Conservation (phyloP, 768 basidiomycete genomes). For the Rhodotorula babjevae region DNA sequence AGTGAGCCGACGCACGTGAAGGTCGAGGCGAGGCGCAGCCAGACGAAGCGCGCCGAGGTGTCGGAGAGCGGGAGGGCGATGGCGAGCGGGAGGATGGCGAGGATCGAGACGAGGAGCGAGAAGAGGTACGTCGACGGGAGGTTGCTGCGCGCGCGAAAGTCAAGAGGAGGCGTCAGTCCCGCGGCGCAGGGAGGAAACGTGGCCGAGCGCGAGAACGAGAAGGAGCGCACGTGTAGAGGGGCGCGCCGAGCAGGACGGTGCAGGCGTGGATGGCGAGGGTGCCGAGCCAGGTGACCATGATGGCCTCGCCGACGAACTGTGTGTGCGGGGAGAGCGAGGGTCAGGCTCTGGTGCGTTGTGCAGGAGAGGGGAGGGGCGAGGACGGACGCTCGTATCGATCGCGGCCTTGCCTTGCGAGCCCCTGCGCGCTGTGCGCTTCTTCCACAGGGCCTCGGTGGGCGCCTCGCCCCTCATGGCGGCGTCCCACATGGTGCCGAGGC, state of each 20-base stretch:
- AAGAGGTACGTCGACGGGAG: slow-evolving; percentile 62
- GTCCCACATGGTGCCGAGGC: slow-evolving; percentile 5
- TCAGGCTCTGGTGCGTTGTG: no score
- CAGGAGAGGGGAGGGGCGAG: neutral
- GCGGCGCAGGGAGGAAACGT: neutral
- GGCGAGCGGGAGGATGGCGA: slow-evolving; percentile 55
- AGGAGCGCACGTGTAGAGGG: slow-evolving; percentile 47
- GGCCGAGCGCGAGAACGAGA: slow-evolving; percentile 51
- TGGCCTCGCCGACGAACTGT: slow-evolving; percentile 27
- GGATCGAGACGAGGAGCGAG: slow-evolving; percentile 62
- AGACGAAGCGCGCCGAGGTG: slow-evolving; percentile 64
- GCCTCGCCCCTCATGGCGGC: slow-evolving; percentile 10
- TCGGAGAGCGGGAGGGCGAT: slow-evolving; percentile 63
- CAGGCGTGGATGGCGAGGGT: slow-evolving; percentile 55
- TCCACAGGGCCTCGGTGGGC: slow-evolving; percentile 8
- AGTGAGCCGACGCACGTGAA: slow-evolving; percentile 65
- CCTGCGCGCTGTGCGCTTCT: neutral
- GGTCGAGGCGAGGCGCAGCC: slow-evolving; percentile 76
- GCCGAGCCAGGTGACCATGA: slow-evolving; percentile 51
- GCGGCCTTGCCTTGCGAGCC: neutral
- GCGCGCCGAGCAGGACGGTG: slow-evolving; percentile 70
- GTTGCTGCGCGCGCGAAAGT: slow-evolving; percentile 52
- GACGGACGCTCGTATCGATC: slow-evolving; percentile 17
- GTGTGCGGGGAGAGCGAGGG: neutral
- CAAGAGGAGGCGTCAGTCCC: neutral